A percentile compares a stretch with the other conserved stretches of the same genome.
Evolutionary conservation across 257 asterid genomes (phyloP).

Genomic region (Nicotiana paniculata): DNA sequence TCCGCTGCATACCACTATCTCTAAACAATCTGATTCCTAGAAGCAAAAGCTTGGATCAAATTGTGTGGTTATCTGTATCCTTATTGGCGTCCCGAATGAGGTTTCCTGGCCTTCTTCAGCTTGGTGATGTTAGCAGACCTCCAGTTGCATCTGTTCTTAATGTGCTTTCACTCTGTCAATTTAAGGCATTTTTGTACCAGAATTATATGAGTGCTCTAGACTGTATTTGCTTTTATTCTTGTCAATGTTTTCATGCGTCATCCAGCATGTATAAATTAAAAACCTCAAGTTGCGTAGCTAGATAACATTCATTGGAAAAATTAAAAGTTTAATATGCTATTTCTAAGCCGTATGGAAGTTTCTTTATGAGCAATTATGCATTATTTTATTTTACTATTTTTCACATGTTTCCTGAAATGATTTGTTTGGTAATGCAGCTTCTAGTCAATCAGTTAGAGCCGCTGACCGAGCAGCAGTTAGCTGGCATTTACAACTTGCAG

Average conservation of each 20-base stretch:
- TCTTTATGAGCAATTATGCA: neutral
- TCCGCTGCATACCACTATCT: neutral
- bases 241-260: neutral
- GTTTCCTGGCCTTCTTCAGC: neutral
- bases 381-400: neutral
- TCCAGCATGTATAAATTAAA: neutral
- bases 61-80: neutral
- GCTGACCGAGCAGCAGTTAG: slow-evolving; percentile 73
- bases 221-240: neutral
- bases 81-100: neutral
- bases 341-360: neutral
- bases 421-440: slow-evolving; percentile 48
- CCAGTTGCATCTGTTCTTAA: neutral
- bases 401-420: slow-evolving; percentile 6
- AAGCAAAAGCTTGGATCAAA: neutral
- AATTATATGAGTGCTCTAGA: neutral
- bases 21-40: neutral
- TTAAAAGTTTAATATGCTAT: neutral
- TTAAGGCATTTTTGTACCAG: neutral
- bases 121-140: neutral
- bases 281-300: neutral
- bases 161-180: neutral
- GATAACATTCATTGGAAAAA: neutral
- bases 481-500: slow-evolving; percentile 58
- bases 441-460: slow-evolving; percentile 80